These are phyloP conservation scores for Clavispora santaluciae DNA, from an alignment of 805 yeast species.

Conservation along the genomic window DNA sequence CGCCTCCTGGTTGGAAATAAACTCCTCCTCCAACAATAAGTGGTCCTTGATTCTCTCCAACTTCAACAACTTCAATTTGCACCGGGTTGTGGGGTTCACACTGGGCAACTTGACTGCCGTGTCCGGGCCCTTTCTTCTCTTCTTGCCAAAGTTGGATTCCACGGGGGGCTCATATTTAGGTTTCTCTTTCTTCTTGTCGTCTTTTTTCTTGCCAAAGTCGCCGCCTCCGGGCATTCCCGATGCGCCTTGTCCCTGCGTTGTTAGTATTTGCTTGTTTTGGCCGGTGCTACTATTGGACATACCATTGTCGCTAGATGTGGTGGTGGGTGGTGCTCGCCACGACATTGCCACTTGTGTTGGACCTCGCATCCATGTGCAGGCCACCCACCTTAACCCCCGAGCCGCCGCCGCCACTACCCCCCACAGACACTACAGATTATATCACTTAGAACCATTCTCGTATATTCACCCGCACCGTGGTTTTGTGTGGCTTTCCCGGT, in stretches of 20 bases:
- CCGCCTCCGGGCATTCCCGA: conserved; percentile 53
- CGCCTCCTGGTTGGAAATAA: conserved; percentile 89
- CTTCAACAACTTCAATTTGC: conserved; percentile 83
- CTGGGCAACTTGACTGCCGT: conserved; percentile 80
- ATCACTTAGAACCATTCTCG: no score
- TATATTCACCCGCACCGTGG: no score
- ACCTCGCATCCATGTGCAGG: not conserved
- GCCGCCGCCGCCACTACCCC: no score
- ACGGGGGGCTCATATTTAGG: conserved; percentile 99
- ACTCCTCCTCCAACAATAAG: conserved; percentile 89
- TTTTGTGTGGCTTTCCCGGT: no score
- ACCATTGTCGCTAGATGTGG: not conserved
- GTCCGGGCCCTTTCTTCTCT: conserved; percentile 89
- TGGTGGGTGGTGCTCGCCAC: conserved; percentile 1
- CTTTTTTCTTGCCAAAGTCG: conserved; percentile 43
- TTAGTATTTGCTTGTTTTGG: conserved; percentile 4
- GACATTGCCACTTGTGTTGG: conserved; percentile 14
- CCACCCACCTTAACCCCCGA: not conserved
- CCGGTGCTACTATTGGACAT: not conserved
- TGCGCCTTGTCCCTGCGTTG: conserved; percentile 49
- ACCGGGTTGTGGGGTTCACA: conserved; percentile 89
- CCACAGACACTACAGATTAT: no score
- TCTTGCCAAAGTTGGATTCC: conserved; percentile 87
- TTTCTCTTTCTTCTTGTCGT: conserved; percentile 68
- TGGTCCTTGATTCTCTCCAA: conserved; percentile 97